Percentiles rank a stretch among this genome's conserved stretches.
These are phyloP conservation scores for Heliamphora pulchella DNA, from an alignment of 179 eudicot species.

Conservation along the genomic window DNA sequence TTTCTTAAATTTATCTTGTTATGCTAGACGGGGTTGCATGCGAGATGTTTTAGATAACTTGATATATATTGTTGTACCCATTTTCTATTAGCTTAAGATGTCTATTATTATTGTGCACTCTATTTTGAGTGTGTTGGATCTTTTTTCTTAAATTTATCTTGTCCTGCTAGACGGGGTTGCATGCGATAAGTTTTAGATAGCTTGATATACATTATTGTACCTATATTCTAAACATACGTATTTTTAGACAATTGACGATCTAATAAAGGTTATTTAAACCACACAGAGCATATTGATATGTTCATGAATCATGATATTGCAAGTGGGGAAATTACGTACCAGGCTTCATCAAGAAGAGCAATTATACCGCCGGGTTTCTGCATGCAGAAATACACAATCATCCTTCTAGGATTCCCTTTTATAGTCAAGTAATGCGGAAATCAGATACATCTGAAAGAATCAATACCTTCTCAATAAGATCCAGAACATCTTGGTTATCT, in stretches of 20 bases:
- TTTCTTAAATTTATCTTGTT: no score
- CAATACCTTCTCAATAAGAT: constrained; percentile 82
- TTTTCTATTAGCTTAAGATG: no score
- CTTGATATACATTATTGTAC: neutral
- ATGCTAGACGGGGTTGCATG: no score
- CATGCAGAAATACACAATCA: constrained; percentile 21
- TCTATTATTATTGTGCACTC: no score
- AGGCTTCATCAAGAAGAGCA: constrained; percentile 98
- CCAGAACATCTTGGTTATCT: constrained; percentile 96
- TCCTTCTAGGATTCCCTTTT: neutral
- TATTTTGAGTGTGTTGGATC: no score
- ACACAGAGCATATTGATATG: neutral
- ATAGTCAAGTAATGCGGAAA: neutral
- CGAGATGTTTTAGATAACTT: no score
- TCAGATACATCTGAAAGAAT: constrained; percentile 10
- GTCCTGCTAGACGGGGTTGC: no score
- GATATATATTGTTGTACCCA: no score
- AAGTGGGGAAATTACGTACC: constrained; percentile 40
- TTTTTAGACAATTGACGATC: neutral
- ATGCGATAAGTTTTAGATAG: neutral
- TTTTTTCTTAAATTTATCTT: no score
- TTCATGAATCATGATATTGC: constrained; percentile 9
- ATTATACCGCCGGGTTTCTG: constrained; percentile 99
- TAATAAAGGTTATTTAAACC: neutral
- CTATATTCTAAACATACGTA: neutral